phyloP scores from a whole-genome alignment of 116 monocot genomes.

The Phalaenopsis hybrid region DNA sequence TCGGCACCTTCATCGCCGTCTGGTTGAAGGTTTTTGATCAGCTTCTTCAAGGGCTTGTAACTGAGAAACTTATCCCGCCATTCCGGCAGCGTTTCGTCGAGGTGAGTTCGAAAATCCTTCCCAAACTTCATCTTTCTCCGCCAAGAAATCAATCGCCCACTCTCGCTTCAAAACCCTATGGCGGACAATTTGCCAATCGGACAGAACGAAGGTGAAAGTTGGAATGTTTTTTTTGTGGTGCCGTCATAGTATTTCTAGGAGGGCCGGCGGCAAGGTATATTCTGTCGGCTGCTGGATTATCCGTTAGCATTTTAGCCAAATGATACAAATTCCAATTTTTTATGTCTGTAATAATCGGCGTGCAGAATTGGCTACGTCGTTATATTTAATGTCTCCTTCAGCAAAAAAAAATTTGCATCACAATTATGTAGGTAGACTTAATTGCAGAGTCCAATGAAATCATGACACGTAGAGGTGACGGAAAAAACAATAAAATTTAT shows the following conservation, averaged over 20 bases:
- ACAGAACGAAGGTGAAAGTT: neutral
- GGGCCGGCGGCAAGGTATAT: neutral
- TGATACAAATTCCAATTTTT: no score
- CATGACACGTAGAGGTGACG: no score
- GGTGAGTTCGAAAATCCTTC: constrained; percentile 83
- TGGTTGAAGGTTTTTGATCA: constrained; percentile 61
- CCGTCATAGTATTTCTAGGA: neutral
- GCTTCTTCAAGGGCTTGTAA: constrained; percentile 84
- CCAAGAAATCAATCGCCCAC: neutral
- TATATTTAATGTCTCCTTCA: no score
- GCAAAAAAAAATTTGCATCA: no score
- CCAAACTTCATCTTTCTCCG: constrained; percentile 61
- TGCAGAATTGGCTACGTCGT: no score
- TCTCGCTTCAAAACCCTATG: neutral
- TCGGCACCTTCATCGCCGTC: constrained; percentile 7
- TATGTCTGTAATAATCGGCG: no score
- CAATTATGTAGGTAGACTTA: no score
- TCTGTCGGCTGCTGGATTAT: neutral
- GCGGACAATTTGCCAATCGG: neutral
- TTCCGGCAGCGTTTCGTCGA: constrained; percentile 86
- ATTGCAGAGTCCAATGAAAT: no score
- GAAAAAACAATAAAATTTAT: no score
- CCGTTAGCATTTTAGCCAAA: neutral
- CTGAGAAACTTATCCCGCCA: constrained; percentile 93
- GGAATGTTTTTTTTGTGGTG: neutral